These are phyloP conservation scores for Barnettozyma hawaiiensis DNA, from an alignment of 1,139 yeast genomes.

Conservation along the genomic window DNA sequence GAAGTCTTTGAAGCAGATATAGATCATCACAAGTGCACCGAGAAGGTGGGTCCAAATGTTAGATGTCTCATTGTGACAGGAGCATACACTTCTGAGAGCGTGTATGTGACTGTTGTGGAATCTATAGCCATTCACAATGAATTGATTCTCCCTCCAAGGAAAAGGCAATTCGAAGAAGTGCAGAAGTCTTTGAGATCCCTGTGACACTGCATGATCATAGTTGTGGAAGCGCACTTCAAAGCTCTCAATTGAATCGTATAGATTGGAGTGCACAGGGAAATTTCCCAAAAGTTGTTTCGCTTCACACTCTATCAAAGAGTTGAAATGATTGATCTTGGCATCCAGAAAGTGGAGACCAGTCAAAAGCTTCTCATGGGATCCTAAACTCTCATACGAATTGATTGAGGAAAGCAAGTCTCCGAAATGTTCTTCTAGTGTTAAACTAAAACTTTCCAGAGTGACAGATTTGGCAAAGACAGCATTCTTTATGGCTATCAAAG, in stretches of 20 bases:
- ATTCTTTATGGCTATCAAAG: constrained; percentile 25
- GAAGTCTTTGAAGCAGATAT: constrained; percentile 52
- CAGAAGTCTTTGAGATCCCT: constrained; percentile 53
- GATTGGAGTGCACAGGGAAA: constrained; percentile 6
- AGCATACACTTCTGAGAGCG: constrained; percentile 51
- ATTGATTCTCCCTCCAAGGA: constrained; percentile 91
- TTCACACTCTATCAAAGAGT: constrained; percentile 36
- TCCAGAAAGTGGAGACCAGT: constrained; percentile 53
- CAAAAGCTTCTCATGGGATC: constrained; percentile 38
- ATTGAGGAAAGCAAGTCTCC: constrained; percentile 37
- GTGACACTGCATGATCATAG: constrained; percentile 51
- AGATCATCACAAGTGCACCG: constrained; percentile 58
- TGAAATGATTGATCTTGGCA: constrained; percentile 48
- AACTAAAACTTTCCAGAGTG: constrained; percentile 43
- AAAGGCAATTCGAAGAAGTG: constrained; percentile 86
- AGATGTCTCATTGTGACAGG: constrained; percentile 82
- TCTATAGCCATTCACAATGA: constrained; percentile 77
- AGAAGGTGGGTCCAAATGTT: constrained; percentile 90
- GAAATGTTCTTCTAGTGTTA: constrained; percentile 51
- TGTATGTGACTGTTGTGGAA: constrained; percentile 62
- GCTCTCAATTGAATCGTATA: constrained; percentile 28
- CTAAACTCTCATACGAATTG: constrained; percentile 19
- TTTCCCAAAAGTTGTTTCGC: constrained; percentile 16
- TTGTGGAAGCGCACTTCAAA: constrained; percentile 44
- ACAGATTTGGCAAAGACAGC: constrained; percentile 20